phyloP scores from a whole-genome alignment of 2,329 filamentous ascomycete genomes.

The Fusarium subtropicale region DNA sequence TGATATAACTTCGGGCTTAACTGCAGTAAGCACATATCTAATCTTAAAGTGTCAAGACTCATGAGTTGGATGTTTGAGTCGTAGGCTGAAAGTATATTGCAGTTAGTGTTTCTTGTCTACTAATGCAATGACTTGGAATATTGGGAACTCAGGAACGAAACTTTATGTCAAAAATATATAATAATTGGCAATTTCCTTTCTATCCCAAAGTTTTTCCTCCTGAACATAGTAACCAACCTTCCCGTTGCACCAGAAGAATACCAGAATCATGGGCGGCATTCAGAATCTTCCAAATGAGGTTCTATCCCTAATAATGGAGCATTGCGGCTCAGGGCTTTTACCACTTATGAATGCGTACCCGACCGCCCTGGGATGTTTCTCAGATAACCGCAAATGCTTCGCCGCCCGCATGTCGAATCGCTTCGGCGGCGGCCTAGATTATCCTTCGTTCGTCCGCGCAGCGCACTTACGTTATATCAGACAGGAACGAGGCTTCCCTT shows the following conservation, averaged over 20 bases:
- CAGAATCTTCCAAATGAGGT: background rate
- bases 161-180: background rate
- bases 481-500: background rate
- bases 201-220: background rate
- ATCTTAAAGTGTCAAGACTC: background rate
- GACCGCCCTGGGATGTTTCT: background rate
- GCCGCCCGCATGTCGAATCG: background rate
- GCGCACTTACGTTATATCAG: background rate
- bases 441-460: background rate
- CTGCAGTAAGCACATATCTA: background rate
- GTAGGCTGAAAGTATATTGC: too few relatives aligned
- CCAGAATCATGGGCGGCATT: background rate
- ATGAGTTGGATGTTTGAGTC: too few relatives aligned
- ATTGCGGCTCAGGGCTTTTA: background rate
- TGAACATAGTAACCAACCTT: background rate
- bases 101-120: too few relatives aligned
- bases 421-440: background rate
- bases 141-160: background rate
- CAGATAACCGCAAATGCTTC: background rate
- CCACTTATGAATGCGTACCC: background rate
- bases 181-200: background rate
- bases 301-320: background rate
- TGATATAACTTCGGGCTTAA: background rate
- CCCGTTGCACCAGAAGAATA: background rate
- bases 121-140: too few relatives aligned